Evolutionary conservation across 495 filamentous ascomycete genomes (phyloP).

Genomic region (Filosporella fistucella): DNA sequence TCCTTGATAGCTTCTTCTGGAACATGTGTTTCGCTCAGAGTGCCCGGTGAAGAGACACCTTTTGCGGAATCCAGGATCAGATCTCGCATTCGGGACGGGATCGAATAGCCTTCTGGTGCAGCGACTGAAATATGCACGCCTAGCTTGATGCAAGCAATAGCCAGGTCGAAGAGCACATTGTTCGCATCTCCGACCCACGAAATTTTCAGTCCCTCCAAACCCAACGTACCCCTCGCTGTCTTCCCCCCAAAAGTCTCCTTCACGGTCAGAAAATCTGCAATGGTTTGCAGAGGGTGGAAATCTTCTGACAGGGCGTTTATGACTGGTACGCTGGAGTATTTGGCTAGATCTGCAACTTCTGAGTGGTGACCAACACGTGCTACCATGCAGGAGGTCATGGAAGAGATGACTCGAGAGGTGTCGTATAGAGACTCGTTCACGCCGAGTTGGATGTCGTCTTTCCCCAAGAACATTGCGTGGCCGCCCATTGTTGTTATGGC

Average conservation of each 20-base stretch:
- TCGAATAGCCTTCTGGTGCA: constrained; percentile 76
- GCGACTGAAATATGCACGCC: constrained; percentile 83
- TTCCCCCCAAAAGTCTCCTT: constrained; percentile 63
- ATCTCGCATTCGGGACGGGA: constrained; percentile 64
- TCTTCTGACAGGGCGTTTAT: constrained; percentile 90
- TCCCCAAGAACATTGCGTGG: constrained; percentile 92
- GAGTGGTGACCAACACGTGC: constrained; percentile 81
- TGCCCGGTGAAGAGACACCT: constrained; percentile 53
- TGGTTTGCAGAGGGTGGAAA: constrained; percentile 87
- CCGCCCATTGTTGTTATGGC: constrained; percentile 80
- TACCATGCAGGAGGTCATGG: constrained; percentile 87
- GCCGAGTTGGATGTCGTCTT: constrained; percentile 91
- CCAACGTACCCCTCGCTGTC: constrained; percentile 43
- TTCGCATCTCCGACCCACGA: constrained; percentile 97
- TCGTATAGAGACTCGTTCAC: constrained; percentile 94
- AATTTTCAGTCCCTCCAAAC: constrained; percentile 77
- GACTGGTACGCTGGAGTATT: constrained; percentile 79
- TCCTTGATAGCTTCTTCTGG: constrained; percentile 87
- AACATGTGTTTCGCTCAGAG: constrained; percentile 64
- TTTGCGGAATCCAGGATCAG: constrained; percentile 59
- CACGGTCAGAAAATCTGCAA: constrained; percentile 91
- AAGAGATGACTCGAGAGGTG: constrained; percentile 82
- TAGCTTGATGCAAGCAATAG: constrained; percentile 78
- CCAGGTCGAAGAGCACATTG: constrained; percentile 92
- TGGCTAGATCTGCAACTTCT: constrained; percentile 74